A percentile compares a stretch with the other conserved stretches of the same genome.
phyloP scores from a whole-genome alignment of 208 protist genomes.

The Leptomonas seymouri region DNA sequence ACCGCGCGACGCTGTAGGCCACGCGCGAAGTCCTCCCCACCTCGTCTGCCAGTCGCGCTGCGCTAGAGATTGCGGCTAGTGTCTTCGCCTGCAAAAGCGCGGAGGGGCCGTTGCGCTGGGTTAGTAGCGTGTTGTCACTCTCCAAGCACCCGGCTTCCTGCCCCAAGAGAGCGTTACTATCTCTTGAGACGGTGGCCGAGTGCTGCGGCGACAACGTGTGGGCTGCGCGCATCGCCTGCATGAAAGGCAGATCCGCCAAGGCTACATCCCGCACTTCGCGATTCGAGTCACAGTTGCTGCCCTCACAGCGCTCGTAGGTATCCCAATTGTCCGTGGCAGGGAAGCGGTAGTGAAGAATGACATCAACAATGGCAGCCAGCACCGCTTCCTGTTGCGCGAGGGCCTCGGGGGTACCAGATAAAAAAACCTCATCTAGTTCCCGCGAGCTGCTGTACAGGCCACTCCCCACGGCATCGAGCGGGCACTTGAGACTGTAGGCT shows the following conservation, averaged over 20 bases:
- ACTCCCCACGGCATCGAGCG: conserved; percentile 53
- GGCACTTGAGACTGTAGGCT: conserved; percentile 83
- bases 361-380: conserved; percentile 56
- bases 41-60: conserved; percentile 36
- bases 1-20: conserved; percentile 33
- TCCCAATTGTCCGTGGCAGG: conserved; percentile 14
- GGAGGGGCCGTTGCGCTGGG: conserved; percentile 24
- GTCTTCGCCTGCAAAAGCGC: conserved; percentile 35
- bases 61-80: conserved; percentile 29
- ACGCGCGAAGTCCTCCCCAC: conserved; percentile 27
- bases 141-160: not conserved
- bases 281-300: not conserved
- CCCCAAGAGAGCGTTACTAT: not conserved
- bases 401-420: conserved; percentile 38
- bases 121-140: conserved; percentile 21
- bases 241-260: conserved; percentile 34
- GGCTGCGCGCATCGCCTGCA: conserved; percentile 29
- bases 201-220: not conserved
- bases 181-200: not conserved
- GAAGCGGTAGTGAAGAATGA: conserved; percentile 56
- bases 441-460: conserved; percentile 79
- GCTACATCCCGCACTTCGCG: conserved; percentile 16
- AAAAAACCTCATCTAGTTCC: conserved; percentile 75
- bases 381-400: conserved; percentile 53
- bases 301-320: conserved; percentile 4